Percentiles rank a stretch among this genome's conserved stretches.
These are phyloP conservation scores for Bassia scoparia DNA, from an alignment of 148 eudicot species.

Conservation along the genomic window DNA sequence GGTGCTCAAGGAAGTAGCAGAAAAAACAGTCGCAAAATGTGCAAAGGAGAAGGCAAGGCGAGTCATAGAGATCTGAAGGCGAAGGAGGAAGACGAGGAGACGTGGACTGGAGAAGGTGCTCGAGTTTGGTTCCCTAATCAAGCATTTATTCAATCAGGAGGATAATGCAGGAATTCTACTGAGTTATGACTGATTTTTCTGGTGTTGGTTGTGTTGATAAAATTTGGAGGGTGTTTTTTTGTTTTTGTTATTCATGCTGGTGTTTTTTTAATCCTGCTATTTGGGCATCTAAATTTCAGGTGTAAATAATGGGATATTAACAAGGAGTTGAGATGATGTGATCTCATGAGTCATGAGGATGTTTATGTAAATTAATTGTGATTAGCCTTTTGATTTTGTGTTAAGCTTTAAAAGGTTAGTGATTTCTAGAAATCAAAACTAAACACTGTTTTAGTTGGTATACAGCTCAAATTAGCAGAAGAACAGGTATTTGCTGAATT, in stretches of 20 bases:
- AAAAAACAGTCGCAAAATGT: conserved; percentile 33
- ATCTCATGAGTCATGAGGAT: no score
- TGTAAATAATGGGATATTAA: conserved; percentile 23
- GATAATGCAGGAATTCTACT: no score
- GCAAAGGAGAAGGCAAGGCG: conserved; percentile 51
- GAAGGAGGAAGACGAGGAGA: conserved; percentile 77
- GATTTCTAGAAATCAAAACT: background rate
- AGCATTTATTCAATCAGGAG: no score
- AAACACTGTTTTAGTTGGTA: background rate
- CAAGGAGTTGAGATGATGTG: background rate
- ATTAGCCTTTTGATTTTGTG: background rate
- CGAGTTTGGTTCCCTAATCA: conserved; percentile 33
- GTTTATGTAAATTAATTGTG: conserved; percentile 8
- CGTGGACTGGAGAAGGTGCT: conserved; percentile 84
- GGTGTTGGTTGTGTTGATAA: conserved; percentile 16
- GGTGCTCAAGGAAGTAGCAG: conserved; percentile 43
- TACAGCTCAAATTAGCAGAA: conserved; percentile 9
- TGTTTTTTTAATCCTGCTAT: no score
- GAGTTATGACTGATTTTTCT: no score
- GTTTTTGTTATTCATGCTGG: background rate
- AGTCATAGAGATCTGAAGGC: conserved; percentile 52
- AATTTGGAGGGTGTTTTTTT: background rate
- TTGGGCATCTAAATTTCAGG: background rate
- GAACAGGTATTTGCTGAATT: background rate
- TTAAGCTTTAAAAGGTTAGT: background rate